phyloP scores from a whole-genome alignment of 805 yeast species.

The Candida qinlingensis region DNA sequence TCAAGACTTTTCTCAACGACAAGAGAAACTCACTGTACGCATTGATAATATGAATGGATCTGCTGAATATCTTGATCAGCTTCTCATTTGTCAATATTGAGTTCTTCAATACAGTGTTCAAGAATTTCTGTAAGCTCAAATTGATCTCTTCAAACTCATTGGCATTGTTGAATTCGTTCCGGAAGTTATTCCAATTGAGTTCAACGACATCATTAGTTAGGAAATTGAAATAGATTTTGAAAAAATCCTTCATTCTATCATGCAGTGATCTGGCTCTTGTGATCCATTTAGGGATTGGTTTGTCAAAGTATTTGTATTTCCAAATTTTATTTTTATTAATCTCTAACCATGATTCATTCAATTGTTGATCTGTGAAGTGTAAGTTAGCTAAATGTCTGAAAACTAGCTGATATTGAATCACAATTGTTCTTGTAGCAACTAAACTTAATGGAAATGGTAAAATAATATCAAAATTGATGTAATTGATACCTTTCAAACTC shows the following conservation, averaged over 20 bases:
- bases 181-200: constrained; percentile 42
- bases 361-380: constrained; percentile 53
- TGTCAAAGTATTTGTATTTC: constrained; percentile 44
- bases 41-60: constrained; percentile 41
- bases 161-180: constrained; percentile 22
- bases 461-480: constrained; percentile 49
- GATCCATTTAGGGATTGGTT: constrained; percentile 47
- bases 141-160: constrained; percentile 39
- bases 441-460: constrained; percentile 87
- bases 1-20: constrained; percentile 50
- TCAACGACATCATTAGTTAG: constrained; percentile 57
- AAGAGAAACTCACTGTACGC: constrained; percentile 43
- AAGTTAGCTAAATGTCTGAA: constrained; percentile 65
- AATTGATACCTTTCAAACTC: constrained; percentile 40
- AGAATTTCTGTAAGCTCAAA: constrained; percentile 45
- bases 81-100: constrained; percentile 59
- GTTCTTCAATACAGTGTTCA: constrained; percentile 60
- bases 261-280: constrained; percentile 50
- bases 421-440: constrained; percentile 60
- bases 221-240: constrained; percentile 50
- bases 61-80: constrained; percentile 41
- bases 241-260: constrained; percentile 42
- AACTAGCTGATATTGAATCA: constrained; percentile 73
- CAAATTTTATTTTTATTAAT: constrained; percentile 61
- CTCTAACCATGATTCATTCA: constrained; percentile 69